Conservation (phyloP, 352 stramenopile genomes). For the Achlya hypogyna region DNA sequence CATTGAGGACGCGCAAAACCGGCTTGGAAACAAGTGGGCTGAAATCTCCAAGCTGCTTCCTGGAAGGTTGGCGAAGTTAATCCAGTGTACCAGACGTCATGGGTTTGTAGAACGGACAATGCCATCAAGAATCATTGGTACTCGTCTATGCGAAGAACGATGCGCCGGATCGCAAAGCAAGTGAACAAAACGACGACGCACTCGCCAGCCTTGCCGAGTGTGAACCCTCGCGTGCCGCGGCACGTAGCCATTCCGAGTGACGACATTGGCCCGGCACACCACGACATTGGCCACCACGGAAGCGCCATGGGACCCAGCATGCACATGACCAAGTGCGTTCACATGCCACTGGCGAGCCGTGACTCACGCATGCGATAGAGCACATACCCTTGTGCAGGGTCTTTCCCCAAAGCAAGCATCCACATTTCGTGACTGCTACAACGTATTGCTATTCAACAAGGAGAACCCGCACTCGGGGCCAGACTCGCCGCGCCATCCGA, state of each 20-base stretch:
- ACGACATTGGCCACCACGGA: conserved; percentile 1
- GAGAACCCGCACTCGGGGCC: conserved; percentile 21
- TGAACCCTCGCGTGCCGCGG: conserved; percentile 28
- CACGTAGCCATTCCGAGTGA: conserved; percentile 13
- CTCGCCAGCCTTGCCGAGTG: conserved; percentile 11
- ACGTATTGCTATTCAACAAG: conserved; percentile 49
- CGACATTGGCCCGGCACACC: neutral
- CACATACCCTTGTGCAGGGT: conserved; percentile 31
- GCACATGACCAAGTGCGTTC: neutral
- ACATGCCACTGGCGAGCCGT: neutral
- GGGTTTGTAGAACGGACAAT: conserved; percentile 61
- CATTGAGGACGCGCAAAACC: conserved; percentile 82
- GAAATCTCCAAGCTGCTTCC: conserved; percentile 96
- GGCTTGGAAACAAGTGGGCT: conserved; percentile 96
- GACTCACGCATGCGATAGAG: neutral
- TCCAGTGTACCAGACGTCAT: neutral
- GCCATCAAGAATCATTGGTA: conserved; percentile 89
- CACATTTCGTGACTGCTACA: conserved; percentile 73
- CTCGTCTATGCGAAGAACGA: conserved; percentile 85
- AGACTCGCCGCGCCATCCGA: neutral
- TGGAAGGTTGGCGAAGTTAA: conserved; percentile 39
- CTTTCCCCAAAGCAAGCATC: conserved; percentile 50
- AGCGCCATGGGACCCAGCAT: neutral
- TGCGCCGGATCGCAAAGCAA: conserved; percentile 83
- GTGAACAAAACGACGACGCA: conserved; percentile 61